phyloP scores from a whole-genome alignment of 2,329 filamentous ascomycete genomes.

The Aspergillus puulaauensis region DNA sequence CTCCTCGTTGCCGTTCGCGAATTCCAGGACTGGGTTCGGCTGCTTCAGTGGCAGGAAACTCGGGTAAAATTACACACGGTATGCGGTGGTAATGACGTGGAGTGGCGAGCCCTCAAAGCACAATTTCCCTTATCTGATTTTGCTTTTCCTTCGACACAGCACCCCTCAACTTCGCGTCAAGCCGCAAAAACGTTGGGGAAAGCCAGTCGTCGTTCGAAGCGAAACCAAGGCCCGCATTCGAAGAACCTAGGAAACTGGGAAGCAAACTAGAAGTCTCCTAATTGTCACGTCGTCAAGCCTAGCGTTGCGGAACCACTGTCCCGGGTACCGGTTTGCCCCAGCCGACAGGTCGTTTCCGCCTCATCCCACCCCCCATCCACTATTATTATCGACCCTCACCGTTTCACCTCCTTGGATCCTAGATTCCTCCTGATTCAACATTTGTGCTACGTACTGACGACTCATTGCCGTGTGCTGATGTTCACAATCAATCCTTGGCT shows the following conservation, averaged over 20 bases:
- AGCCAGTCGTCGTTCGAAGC: neutral
- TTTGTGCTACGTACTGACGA: neutral
- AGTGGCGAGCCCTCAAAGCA: constrained; percentile 4
- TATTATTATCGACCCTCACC: neutral
- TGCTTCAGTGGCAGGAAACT: neutral
- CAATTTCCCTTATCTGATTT: constrained; percentile 16
- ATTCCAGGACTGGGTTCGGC: neutral
- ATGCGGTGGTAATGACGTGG: constrained; percentile 15
- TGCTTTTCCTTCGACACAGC: neutral
- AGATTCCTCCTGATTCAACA: constrained; percentile 1
- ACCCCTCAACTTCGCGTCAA: neutral
- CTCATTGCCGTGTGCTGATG: neutral
- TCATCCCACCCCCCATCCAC: constrained; percentile 17
- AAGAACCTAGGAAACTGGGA: neutral
- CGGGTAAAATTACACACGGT: constrained; percentile 17
- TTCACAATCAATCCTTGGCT: neutral
- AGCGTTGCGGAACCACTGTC: constrained; percentile 22
- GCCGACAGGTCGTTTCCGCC: constrained; percentile 16
- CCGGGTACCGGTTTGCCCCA: constrained; percentile 23
- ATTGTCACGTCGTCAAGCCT: constrained; percentile 15
- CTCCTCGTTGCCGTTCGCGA: neutral
- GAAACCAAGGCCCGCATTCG: neutral
- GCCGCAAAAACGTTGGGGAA: neutral
- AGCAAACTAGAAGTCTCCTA: constrained; percentile 1
- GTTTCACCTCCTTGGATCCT: constrained; percentile 4